Evolutionary conservation across 2,329 filamentous ascomycete species (phyloP), one percentile per base, ranked within the genome.

Genomic region (Arachnopeziza araneosa): DNA sequence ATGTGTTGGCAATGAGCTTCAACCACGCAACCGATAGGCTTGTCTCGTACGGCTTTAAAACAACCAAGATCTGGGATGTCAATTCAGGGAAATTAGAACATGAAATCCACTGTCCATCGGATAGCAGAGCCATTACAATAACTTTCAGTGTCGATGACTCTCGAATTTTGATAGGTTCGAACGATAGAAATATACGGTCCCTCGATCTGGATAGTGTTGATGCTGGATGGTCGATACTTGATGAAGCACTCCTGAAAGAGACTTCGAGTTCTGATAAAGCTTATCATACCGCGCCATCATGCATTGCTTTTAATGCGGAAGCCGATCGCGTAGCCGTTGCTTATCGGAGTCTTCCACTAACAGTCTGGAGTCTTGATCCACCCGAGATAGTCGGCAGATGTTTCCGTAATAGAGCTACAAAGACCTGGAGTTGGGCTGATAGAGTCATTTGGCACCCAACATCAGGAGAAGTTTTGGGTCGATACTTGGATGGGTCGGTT

Each of bases 1-100:
- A 65, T 2, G 67, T 74, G 30, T 70, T 61, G 36, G 63, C 72
- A n/a, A 57, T 76, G 55, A 44, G 63, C 32, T 75, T 75, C 63
- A 69, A 69, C 52, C 32, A 23, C 19, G 67, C 70, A 49, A 66
- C 65, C 1, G 64, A 72, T 57, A 52, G 73, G 7, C 48, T 75
- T 54, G 73, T 68, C 23, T 70, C 72, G 48, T 70, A 68, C 51
- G 71, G 72, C 8, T 53, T 68, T 51, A 69, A 67, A 55, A 68
- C 52, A 53, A 56, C 69, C 17, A 66, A 65, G 52, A 52, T 75
- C n/a, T 75, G 73, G 73, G 62, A 75, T 36, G 63, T 68, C 59
- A 62, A 65, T n/a, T 23, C 50, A 12, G 50, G 50, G 19, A 52
- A 52, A 24, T 22, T 23, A 14, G 8, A 23, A 23, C 10, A 22